These are phyloP conservation scores for Mucor irregularis DNA, from an alignment of 371 early-diverging fungal genomes.

Conservation along the genomic window DNA sequence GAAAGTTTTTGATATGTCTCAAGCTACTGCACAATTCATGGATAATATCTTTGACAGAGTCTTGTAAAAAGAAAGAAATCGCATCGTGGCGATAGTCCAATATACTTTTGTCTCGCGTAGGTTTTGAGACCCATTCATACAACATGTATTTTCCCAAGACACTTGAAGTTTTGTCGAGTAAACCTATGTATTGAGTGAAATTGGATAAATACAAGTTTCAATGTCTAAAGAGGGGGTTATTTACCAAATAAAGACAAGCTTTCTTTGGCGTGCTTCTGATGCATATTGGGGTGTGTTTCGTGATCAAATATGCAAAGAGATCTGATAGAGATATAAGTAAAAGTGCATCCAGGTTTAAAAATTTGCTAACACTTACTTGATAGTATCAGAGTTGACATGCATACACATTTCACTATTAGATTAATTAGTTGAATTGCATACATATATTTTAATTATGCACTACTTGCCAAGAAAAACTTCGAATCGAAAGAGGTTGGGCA, in stretches of 20 bases:
- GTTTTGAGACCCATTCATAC: constrained; percentile 68
- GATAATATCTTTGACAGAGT: constrained; percentile 31
- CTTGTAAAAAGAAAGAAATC: constrained; percentile 49
- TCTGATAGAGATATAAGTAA: constrained; percentile 21
- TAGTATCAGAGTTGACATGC: constrained; percentile 58
- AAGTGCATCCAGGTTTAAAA: background rate
- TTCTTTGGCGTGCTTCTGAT: constrained; percentile 59
- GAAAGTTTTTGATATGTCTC: constrained; percentile 64
- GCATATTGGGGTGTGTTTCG: constrained; percentile 69
- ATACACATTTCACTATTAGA: constrained; percentile 35
- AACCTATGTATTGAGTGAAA: no score
- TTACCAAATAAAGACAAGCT: constrained; percentile 71
- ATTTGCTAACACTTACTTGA: constrained; percentile 36
- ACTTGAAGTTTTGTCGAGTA: constrained; percentile 65
- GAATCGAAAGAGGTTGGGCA: constrained; percentile 27
- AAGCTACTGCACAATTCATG: constrained; percentile 44
- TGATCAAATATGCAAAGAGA: constrained; percentile 71
- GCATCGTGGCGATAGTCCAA: constrained; percentile 57
- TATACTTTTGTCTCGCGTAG: constrained; percentile 46
- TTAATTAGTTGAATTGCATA: background rate
- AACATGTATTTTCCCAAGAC: constrained; percentile 55
- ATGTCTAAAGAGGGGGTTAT: no score
- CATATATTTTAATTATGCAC: background rate
- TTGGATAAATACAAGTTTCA: no score
- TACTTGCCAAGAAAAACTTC: constrained; percentile 22